Conservation (phyloP, 192 early-diverging fungal species). For the Backusella australiensis region DNA sequence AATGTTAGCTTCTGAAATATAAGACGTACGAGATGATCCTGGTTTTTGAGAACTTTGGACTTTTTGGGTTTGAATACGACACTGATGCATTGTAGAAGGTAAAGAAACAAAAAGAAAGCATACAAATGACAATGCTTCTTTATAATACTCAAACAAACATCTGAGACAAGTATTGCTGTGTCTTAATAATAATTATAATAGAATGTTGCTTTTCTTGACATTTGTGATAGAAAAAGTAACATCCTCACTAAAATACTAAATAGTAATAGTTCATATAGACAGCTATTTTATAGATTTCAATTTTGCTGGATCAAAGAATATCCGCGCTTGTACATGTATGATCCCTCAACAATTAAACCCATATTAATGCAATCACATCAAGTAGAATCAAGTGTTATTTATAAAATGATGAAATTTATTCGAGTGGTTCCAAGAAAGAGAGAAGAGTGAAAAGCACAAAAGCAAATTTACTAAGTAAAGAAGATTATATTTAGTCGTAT, state of each 20-base stretch:
- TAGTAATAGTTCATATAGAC: too few relatives aligned
- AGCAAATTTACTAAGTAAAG: not conserved
- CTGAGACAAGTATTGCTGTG: not conserved
- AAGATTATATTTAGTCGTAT: not conserved
- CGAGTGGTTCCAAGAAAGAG: slow-evolving; percentile 7
- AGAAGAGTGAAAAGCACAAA: not conserved
- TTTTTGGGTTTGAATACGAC: not conserved
- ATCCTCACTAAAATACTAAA: too few relatives aligned
- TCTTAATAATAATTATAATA: not conserved
- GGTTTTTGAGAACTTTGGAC: not conserved
- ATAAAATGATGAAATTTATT: slow-evolving; percentile 7
- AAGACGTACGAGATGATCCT: not conserved
- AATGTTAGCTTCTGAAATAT: not conserved
- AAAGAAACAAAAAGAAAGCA: not conserved
- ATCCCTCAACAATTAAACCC: not conserved
- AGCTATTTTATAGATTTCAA: too few relatives aligned
- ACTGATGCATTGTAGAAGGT: not conserved
- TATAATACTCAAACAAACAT: not conserved
- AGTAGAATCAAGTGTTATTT: not conserved
- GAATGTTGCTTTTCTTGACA: too few relatives aligned
- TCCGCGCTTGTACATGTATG: not conserved
- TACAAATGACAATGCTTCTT: not conserved
- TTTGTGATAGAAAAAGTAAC: too few relatives aligned
- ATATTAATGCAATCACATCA: not conserved
- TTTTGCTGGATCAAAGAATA: too few relatives aligned